These are phyloP conservation scores for Colletotrichum navitas DNA, from an alignment of 2,329 filamentous ascomycete genomes.

Conservation along the genomic window DNA sequence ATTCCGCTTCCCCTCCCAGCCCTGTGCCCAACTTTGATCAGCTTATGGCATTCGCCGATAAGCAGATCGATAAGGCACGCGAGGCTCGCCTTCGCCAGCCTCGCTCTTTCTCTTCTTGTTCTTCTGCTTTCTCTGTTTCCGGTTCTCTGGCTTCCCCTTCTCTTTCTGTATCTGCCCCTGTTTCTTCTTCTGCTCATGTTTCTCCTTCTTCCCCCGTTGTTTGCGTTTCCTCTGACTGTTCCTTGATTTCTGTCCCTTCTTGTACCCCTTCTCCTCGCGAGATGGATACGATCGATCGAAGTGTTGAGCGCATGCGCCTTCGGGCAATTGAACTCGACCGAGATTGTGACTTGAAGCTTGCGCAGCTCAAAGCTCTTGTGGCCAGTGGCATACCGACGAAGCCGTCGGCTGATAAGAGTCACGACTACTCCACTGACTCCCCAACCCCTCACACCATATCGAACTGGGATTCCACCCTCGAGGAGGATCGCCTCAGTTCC, in stretches of 20 bases:
- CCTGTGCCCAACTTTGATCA: slow-evolving; percentile 16
- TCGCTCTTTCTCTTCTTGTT: neutral
- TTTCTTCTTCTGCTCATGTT: neutral
- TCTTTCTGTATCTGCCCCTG: neutral
- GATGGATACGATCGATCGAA: slow-evolving; percentile 22
- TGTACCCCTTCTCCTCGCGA: neutral
- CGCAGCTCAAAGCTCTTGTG: slow-evolving; percentile 13
- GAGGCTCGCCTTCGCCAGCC: slow-evolving; percentile 1
- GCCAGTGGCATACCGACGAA: neutral
- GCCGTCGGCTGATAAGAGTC: slow-evolving; percentile 5
- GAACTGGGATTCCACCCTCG: slow-evolving; percentile 24
- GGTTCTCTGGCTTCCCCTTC: neutral
- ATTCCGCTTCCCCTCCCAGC: neutral
- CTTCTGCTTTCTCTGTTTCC: neutral
- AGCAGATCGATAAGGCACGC: slow-evolving; percentile 8
- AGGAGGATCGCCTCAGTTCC: slow-evolving; percentile 7
- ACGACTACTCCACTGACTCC: slow-evolving; percentile 21
- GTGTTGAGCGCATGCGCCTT: slow-evolving; percentile 14
- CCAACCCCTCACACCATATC: slow-evolving; percentile 27
- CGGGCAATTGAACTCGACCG: slow-evolving; percentile 12
- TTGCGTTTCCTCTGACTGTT: neutral
- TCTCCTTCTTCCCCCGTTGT: neutral
- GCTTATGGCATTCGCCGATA: slow-evolving; percentile 19
- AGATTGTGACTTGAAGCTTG: slow-evolving; percentile 9
- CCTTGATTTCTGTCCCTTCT: slow-evolving; percentile 4